These are phyloP conservation scores for Aspergillus sp. DNA, from an alignment of 2,329 filamentous ascomycete species.

Conservation along the genomic window DNA sequence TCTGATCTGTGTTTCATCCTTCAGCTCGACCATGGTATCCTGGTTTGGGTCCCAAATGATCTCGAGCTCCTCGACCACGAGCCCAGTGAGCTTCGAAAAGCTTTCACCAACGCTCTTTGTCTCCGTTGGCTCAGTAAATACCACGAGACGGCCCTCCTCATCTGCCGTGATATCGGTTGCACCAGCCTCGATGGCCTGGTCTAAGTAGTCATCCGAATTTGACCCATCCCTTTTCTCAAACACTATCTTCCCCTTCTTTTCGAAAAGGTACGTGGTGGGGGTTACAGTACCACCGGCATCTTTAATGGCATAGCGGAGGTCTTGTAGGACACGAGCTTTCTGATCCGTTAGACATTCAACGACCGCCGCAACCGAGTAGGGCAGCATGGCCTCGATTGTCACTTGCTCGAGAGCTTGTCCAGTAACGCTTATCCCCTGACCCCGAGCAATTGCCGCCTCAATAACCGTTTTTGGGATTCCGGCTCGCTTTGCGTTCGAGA, in stretches of 20 bases:
- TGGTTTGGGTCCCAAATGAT: constrained; percentile 82
- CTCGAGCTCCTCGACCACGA: constrained; percentile 69
- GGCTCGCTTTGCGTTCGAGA: constrained; percentile 75
- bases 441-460: constrained; percentile 79
- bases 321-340: constrained; percentile 67
- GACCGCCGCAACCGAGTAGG: constrained; percentile 68
- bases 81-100: constrained; percentile 57
- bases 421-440: constrained; percentile 73
- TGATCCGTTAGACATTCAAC: constrained; percentile 84
- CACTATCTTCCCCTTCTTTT: constrained; percentile 69
- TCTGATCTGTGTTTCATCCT: constrained; percentile 52
- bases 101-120: constrained; percentile 61
- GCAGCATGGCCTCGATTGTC: constrained; percentile 75
- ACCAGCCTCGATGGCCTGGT: constrained; percentile 80
- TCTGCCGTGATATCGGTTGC: constrained; percentile 55
- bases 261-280: constrained; percentile 79
- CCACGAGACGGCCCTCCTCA: constrained; percentile 63
- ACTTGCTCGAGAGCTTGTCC: constrained; percentile 73
- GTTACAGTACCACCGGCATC: constrained; percentile 64
- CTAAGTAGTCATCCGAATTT: constrained; percentile 66
- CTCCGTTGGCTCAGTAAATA: constrained; percentile 64
- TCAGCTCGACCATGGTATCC: constrained; percentile 66
- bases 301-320: constrained; percentile 68
- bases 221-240: constrained; percentile 58
- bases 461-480: constrained; percentile 81